Percentiles rank a stretch among this genome's conserved stretches.
Evolutionary conservation across 108 stramenopile species (phyloP).

Genomic region (Chaetoceros tenuissimus): DNA sequence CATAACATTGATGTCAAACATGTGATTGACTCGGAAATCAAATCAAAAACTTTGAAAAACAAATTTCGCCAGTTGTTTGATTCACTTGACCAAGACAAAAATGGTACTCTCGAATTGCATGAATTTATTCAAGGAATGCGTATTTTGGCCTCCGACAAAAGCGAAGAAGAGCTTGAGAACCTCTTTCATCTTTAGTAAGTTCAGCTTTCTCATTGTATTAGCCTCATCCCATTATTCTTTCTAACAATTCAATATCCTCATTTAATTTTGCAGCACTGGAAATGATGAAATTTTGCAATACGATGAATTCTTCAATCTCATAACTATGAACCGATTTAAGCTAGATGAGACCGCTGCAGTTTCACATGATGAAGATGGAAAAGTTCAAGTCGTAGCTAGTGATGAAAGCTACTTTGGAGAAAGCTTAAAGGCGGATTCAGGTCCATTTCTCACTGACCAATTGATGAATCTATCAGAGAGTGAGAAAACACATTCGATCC

Average conservation of each 20-base stretch:
- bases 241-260: too few relatives aligned
- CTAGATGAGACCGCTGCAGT: constrained; percentile 23
- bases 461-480: too few relatives aligned
- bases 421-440: too few relatives aligned
- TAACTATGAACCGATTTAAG: constrained; percentile 13
- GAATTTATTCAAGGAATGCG: constrained; percentile 32
- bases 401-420: constrained; percentile 34
- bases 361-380: constrained; percentile 11
- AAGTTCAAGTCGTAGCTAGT: constrained; percentile 26
- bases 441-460: constrained; percentile 27
- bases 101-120: constrained; percentile 27
- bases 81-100: constrained; percentile 25
- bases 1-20: neutral
- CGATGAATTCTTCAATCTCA: constrained; percentile 27
- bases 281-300: constrained; percentile 29
- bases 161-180: constrained; percentile 17
- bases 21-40: neutral
- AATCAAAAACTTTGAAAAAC: neutral
- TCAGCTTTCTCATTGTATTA: too few relatives aligned
- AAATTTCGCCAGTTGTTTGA: neutral
- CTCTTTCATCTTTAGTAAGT: too few relatives aligned
- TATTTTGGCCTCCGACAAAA: constrained; percentile 12
- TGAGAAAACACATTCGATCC: constrained; percentile 12
- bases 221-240: too few relatives aligned
- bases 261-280: constrained; percentile 20